phyloP scores from a whole-genome alignment of 768 basidiomycete species.

The Auriscalpium vulgare region DNA sequence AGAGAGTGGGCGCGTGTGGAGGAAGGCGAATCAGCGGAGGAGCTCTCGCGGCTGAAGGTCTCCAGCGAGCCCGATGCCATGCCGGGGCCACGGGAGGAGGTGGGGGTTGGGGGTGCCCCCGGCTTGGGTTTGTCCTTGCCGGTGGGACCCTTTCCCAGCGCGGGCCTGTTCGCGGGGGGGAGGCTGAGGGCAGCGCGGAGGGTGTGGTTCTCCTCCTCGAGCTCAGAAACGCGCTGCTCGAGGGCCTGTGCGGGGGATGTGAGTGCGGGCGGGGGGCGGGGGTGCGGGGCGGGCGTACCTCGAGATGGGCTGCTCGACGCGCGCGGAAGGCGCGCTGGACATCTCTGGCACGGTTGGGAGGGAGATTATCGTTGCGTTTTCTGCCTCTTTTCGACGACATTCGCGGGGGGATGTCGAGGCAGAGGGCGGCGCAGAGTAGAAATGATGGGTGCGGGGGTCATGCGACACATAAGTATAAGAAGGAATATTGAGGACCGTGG shows the following conservation, averaged over 20 bases:
- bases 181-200: constrained; percentile 67
- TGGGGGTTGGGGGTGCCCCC: constrained; percentile 1
- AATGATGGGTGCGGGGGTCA: constrained; percentile 23
- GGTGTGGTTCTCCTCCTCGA: constrained; percentile 76
- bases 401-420: constrained; percentile 12
- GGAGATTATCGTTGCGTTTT: constrained; percentile 74
- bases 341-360: constrained; percentile 77
- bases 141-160: constrained; percentile 79
- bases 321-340: constrained; percentile 88
- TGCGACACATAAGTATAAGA: constrained; percentile 24
- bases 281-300: constrained; percentile 36
- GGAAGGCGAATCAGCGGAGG: constrained; percentile 28
- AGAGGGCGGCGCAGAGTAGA: constrained; percentile 21
- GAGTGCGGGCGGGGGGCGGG: constrained; percentile 22
- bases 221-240: constrained; percentile 71
- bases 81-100: constrained; percentile 1
- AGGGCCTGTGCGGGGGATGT: constrained; percentile 47
- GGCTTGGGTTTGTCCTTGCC: constrained; percentile 72
- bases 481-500: constrained; percentile 21
- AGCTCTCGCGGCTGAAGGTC: constrained; percentile 12
- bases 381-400: constrained; percentile 88
- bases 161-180: constrained; percentile 62
- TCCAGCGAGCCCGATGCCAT: constrained; percentile 9
- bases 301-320: constrained; percentile 78
- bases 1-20: constrained; percentile 51